Percentiles rank a stretch among this genome's conserved stretches.
These are phyloP conservation scores for Yamadazyma aaseri DNA, from an alignment of 1,139 yeast species.

Conservation along the genomic window DNA sequence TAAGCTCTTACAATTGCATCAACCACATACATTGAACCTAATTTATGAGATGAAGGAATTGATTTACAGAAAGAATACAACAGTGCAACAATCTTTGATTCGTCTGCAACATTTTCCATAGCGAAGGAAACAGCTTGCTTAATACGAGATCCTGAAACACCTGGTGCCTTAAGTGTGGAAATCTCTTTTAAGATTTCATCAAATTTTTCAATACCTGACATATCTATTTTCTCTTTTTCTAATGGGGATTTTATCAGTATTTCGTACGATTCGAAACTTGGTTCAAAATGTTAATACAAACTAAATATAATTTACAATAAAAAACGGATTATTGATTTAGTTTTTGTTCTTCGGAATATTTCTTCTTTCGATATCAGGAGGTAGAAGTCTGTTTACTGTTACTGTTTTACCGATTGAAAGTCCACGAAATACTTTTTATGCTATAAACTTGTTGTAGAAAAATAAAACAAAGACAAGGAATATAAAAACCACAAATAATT, in stretches of 20 bases:
- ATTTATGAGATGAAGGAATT: slow-evolving; percentile 77
- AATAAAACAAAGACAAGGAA: no score
- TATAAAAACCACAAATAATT: no score
- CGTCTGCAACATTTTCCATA: slow-evolving; percentile 57
- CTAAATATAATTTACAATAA: slow-evolving; percentile 2
- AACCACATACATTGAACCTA: slow-evolving; percentile 87
- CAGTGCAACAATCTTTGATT: slow-evolving; percentile 57
- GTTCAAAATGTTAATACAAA: slow-evolving; percentile 1
- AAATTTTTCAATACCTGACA: slow-evolving; percentile 57
- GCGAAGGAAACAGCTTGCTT: slow-evolving; percentile 81
- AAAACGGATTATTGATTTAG: background rate
- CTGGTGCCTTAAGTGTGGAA: slow-evolving; percentile 78
- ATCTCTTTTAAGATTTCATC: slow-evolving; percentile 72
- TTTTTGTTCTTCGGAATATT: no score
- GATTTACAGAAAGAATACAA: slow-evolving; percentile 70
- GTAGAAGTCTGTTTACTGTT: no score
- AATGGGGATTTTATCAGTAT: no score
- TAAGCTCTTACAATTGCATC: slow-evolving; percentile 90
- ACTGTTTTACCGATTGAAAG: no score
- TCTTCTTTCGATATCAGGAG: no score
- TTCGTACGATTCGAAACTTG: no score
- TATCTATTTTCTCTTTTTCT: slow-evolving; percentile 12
- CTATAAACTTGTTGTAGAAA: no score
- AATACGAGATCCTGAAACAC: slow-evolving; percentile 95
- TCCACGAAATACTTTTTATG: no score